phyloP scores from a whole-genome alignment of 352 stramenopile species.

The Pythium graminicola region DNA sequence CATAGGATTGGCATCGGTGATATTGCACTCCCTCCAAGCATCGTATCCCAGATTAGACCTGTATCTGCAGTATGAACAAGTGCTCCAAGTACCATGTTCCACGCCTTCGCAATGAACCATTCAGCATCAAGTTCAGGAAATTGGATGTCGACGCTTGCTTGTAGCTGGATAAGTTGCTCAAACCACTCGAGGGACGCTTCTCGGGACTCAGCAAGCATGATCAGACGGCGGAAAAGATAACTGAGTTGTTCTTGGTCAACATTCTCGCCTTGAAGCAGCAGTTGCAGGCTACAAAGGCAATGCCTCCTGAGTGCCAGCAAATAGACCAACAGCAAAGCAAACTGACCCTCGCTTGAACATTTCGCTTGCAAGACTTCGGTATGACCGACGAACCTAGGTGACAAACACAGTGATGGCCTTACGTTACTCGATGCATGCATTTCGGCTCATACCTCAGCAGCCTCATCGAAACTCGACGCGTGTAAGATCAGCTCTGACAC shows the following conservation, averaged over 20 bases:
- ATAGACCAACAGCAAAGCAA: neutral
- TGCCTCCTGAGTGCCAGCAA: neutral
- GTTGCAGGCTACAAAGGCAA: slow-evolving; percentile 39
- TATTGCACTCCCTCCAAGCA: slow-evolving; percentile 20
- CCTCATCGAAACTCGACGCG: slow-evolving; percentile 46
- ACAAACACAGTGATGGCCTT: neutral
- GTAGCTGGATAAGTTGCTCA: slow-evolving; percentile 53
- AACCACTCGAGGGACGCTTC: slow-evolving; percentile 44
- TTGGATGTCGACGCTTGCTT: slow-evolving; percentile 36
- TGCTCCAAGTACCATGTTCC: slow-evolving; percentile 50
- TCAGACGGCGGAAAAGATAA: slow-evolving; percentile 59
- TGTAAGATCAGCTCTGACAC: slow-evolving; percentile 55
- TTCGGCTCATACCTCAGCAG: slow-evolving; percentile 25
- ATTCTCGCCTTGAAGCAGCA: slow-evolving; percentile 39
- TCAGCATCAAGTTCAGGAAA: slow-evolving; percentile 48
- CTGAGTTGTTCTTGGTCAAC: slow-evolving; percentile 32
- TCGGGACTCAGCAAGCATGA: slow-evolving; percentile 45
- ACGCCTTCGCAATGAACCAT: slow-evolving; percentile 69
- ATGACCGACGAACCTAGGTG: slow-evolving; percentile 34
- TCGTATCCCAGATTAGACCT: neutral
- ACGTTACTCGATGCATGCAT: neutral
- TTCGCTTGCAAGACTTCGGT: slow-evolving; percentile 43
- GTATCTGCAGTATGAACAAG: neutral
- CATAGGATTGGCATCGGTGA: slow-evolving; percentile 16
- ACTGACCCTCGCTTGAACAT: slow-evolving; percentile 58